Evolutionary conservation across 805 yeast genomes (phyloP).

Genomic region (Ogataea paraovalis): DNA sequence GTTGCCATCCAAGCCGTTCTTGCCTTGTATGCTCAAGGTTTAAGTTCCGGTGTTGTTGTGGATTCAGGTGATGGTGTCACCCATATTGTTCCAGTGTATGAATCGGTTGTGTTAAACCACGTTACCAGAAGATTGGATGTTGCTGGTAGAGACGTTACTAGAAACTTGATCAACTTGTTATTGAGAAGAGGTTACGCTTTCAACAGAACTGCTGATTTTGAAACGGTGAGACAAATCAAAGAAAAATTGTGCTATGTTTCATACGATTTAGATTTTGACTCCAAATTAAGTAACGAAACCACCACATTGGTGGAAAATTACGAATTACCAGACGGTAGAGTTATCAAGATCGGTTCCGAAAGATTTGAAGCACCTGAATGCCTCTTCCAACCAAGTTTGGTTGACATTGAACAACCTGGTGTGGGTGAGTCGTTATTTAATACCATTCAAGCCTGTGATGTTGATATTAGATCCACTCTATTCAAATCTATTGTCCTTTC

Average conservation of each 20-base stretch:
- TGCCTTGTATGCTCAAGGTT: constrained; percentile 95
- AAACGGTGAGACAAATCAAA: constrained; percentile 95
- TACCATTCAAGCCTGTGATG: constrained; percentile 91
- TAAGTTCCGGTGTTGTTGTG: constrained; percentile 95
- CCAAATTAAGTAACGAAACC: constrained; percentile 87
- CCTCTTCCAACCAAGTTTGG: constrained; percentile 91
- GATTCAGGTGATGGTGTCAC: constrained; percentile 99
- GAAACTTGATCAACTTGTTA: constrained; percentile 84
- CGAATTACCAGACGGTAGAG: constrained; percentile 95
- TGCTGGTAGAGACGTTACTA: constrained; percentile 98
- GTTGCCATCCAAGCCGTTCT: constrained; percentile 98
- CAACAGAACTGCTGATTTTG: constrained; percentile 98
- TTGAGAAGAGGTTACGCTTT: constrained; percentile 97
- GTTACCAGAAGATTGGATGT: constrained; percentile 89
- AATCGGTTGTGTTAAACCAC: constrained; percentile 93
- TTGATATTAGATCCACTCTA: constrained; percentile 84
- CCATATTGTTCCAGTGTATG: constrained; percentile 97
- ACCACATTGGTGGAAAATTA: constrained; percentile 87
- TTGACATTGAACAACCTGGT: constrained; percentile 96
- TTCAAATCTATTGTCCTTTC: constrained; percentile 91
- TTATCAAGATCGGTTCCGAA: constrained; percentile 90
- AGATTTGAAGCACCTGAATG: constrained; percentile 97
- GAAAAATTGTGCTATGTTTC: constrained; percentile 95
- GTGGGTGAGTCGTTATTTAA: constrained; percentile 90
- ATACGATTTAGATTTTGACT: constrained; percentile 87